phyloP scores from a whole-genome alignment of 2,329 filamentous ascomycete genomes.

The Fusarium multiceps region DNA sequence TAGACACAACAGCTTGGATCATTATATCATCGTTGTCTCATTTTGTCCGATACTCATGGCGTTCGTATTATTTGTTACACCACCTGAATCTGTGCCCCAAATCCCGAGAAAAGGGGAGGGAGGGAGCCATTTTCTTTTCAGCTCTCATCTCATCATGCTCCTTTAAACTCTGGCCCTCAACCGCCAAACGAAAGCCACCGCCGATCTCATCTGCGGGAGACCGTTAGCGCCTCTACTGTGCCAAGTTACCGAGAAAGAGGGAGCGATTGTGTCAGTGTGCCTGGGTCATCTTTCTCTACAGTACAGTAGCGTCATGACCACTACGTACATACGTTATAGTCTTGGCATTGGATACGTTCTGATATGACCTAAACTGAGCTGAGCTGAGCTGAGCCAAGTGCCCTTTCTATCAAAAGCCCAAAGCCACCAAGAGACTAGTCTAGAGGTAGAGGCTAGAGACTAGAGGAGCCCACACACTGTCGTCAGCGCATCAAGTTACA shows the following conservation, averaged over 20 bases:
- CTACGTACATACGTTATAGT: neutral
- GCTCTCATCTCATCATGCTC: constrained; percentile 6
- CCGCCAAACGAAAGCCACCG: constrained; percentile 28
- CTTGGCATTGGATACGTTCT: constrained; percentile 6
- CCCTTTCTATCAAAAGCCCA: constrained; percentile 7
- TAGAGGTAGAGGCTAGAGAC: neutral
- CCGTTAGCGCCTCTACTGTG: constrained; percentile 24
- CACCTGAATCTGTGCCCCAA: neutral
- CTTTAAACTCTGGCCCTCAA: neutral
- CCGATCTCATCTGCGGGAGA: constrained; percentile 33
- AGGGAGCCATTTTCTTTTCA: constrained; percentile 17
- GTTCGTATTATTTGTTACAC: neutral
- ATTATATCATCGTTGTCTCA: neutral
- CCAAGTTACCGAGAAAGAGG: constrained; percentile 24
- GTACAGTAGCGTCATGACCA: neutral
- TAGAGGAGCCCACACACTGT: neutral
- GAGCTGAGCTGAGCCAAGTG: neutral
- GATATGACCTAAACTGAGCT: neutral
- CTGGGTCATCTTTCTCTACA: constrained; percentile 8
- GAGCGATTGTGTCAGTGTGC: constrained; percentile 4
- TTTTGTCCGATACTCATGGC: neutral
- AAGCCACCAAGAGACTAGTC: neutral
- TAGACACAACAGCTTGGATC: neutral
- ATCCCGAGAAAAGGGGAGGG: neutral
- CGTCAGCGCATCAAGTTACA: neutral